Evolutionary conservation across 805 yeast species (phyloP), one percentile per base, ranked within the genome.

Genomic region (Novakomyces olei): DNA sequence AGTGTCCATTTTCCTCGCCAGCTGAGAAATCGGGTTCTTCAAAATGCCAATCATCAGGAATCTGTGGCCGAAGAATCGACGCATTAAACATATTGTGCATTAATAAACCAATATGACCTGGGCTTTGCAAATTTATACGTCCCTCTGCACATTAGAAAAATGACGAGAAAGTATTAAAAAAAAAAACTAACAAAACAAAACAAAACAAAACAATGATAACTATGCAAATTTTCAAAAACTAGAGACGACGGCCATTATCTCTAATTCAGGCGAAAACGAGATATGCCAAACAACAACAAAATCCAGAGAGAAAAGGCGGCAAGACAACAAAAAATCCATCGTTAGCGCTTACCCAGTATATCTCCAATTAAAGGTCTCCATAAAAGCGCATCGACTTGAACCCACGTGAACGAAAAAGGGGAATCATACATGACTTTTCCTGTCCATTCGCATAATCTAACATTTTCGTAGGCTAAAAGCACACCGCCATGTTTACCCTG

Each of bases 331-430:
- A n/a, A n/a, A n/a, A n/a, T n/a, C n/a, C n/a, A n/a, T n/a, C n/a
- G n/a, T n/a, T n/a, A n/a, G n/a, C n/a, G n/a, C n/a, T n/a, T n/a
- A n/a, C n/a, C n/a, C 14, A 88, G 55, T 1, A 63, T 55, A 47
- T 88, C 95, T 3, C 92, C 94, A n/a, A 69, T 59, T 44, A 68
- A 68, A 4, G 99, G 98, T 44, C 65, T 69, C 96, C 98, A 88
- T 31, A 81, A 67, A 35, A 80, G 60, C 30, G 88, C 61, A 34
- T 80, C 88, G 5, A 75, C 91, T 3, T 68, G 57, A 29, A 79
- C 63, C 96, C 98, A 88, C 33, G 76, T 48, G 51, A 76, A 88
- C 19, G 85, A 65, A 50, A 83, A 85, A 16, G 98, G 95, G 15
- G 81, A 69, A 34, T 78, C 83, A 38, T 68, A 69, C 34, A 76